phyloP scores from a whole-genome alignment of 2,329 filamentous ascomycete species.

The Dactylellina parvicollis region DNA sequence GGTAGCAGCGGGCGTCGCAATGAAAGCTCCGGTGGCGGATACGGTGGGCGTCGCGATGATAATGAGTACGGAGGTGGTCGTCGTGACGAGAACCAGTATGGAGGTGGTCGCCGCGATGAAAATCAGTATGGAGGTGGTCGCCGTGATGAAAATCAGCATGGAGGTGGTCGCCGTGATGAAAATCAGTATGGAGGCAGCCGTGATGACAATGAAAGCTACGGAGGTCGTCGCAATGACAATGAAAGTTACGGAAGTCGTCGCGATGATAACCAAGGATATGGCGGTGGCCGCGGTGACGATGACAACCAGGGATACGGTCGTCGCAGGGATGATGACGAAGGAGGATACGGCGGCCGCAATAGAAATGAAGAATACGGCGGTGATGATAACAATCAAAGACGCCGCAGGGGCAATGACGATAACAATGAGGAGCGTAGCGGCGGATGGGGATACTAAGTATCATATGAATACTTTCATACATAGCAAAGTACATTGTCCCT shows the following conservation, averaged over 20 bases:
- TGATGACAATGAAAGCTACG: conserved; percentile 54
- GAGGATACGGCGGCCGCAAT: conserved; percentile 56
- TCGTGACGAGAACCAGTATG: conserved; percentile 6
- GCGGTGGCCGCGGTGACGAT: conserved; percentile 14
- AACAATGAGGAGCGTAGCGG: conserved; percentile 16
- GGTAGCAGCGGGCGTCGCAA: conserved; percentile 36
- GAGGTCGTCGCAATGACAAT: conserved; percentile 57
- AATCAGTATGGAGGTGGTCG: conserved; percentile 56
- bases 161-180: background rate
- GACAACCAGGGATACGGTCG: conserved; percentile 57
- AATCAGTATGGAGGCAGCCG: too few relatives aligned
- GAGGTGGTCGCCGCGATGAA: conserved; percentile 5
- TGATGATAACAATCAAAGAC: conserved; percentile 57
- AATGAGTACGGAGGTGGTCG: conserved; percentile 33
- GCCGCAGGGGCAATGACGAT: conserved; percentile 22
- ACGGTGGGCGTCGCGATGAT: conserved; percentile 18
- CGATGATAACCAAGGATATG: conserved; percentile 56
- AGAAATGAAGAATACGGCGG: conserved; percentile 11
- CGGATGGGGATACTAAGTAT: conserved; percentile 12
- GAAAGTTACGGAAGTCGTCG: conserved; percentile 56
- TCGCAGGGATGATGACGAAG: conserved; percentile 57
- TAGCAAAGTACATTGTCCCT: too few relatives aligned
- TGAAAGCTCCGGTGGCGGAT: conserved; percentile 7
- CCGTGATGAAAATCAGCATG: too few relatives aligned
- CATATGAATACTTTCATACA: too few relatives aligned